These are phyloP conservation scores for Populus pruinosa DNA, from an alignment of 345 rosid genomes.

Conservation along the genomic window DNA sequence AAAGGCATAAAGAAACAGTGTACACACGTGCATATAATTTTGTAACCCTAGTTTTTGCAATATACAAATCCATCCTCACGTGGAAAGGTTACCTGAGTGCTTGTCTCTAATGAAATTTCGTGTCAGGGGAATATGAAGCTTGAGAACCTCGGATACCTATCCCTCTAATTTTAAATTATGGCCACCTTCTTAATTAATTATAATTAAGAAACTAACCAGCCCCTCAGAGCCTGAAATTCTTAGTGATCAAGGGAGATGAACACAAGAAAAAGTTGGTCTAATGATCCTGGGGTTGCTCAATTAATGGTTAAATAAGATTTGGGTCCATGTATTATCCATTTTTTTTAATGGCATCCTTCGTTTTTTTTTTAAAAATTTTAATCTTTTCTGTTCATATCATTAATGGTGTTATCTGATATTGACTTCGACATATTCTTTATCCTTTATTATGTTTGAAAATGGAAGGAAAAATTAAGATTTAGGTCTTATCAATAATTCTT, in stretches of 20 bases:
- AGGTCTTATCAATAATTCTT: too few species aligned
- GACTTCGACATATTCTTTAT: too few species aligned
- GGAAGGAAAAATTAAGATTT: too few species aligned
- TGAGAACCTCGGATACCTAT: constrained; percentile 45
- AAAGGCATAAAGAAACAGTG: constrained; percentile 27
- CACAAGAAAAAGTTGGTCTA: too few species aligned
- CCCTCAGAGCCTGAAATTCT: background rate
- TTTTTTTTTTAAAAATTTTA: too few species aligned
- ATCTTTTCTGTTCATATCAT: too few species aligned
- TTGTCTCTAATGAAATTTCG: constrained; percentile 41
- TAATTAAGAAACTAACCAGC: background rate
- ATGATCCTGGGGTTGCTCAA: too few species aligned
- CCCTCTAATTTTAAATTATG: constrained; percentile 20
- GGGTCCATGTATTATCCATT: too few species aligned
- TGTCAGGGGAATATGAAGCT: constrained; percentile 45
- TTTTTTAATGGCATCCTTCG: too few species aligned
- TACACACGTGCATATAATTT: constrained; percentile 43
- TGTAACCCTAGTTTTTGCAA: constrained; percentile 13
- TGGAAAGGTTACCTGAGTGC: constrained; percentile 38
- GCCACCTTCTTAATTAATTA: background rate
- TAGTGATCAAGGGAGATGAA: background rate
- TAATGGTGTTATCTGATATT: too few species aligned
- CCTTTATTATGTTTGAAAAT: too few species aligned
- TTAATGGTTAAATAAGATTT: too few species aligned
- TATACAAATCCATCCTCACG: constrained; percentile 40